These are phyloP conservation scores for Sarcomyxa edulis DNA, from an alignment of 768 basidiomycete species.

Conservation along the genomic window DNA sequence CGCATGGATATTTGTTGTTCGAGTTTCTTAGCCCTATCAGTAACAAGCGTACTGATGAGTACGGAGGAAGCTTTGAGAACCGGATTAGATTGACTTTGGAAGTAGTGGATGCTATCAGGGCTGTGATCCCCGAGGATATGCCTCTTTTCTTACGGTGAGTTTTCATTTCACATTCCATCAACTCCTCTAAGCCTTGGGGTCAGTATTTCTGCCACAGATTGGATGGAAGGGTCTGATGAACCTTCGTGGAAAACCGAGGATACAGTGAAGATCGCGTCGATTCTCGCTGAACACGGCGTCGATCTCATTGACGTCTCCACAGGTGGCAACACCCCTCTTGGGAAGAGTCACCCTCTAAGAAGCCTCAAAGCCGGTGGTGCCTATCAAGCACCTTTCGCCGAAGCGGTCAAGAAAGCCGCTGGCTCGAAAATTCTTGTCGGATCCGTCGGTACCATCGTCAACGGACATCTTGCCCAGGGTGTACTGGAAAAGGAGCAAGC, in stretches of 20 bases:
- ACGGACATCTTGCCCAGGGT: slow-evolving; percentile 47
- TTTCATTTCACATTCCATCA: slow-evolving; percentile 9
- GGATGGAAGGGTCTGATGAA: slow-evolving; percentile 45
- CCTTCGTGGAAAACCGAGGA: slow-evolving; percentile 54
- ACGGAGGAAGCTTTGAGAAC: slow-evolving; percentile 53
- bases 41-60: slow-evolving; percentile 48
- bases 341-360: slow-evolving; percentile 9
- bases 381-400: slow-evolving; percentile 32
- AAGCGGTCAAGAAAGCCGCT: slow-evolving; percentile 41
- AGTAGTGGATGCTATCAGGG: slow-evolving; percentile 46
- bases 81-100: slow-evolving; percentile 44
- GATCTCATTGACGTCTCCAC: slow-evolving; percentile 59
- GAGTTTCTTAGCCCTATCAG: slow-evolving; percentile 40
- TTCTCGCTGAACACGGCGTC: slow-evolving; percentile 47
- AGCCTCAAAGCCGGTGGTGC: too few species aligned
- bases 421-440: slow-evolving; percentile 36
- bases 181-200: not conserved
- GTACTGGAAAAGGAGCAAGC: slow-evolving; percentile 53
- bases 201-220: slow-evolving; percentile 55
- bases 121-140: slow-evolving; percentile 37
- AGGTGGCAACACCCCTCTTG: slow-evolving; percentile 38
- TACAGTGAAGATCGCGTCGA: slow-evolving; percentile 41
- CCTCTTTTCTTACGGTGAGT: slow-evolving; percentile 53
- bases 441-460: slow-evolving; percentile 48
- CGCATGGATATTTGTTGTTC: slow-evolving; percentile 41